Conservation (phyloP, 176 grass and related monocot species). For the Alopecurus myosuroides region DNA sequence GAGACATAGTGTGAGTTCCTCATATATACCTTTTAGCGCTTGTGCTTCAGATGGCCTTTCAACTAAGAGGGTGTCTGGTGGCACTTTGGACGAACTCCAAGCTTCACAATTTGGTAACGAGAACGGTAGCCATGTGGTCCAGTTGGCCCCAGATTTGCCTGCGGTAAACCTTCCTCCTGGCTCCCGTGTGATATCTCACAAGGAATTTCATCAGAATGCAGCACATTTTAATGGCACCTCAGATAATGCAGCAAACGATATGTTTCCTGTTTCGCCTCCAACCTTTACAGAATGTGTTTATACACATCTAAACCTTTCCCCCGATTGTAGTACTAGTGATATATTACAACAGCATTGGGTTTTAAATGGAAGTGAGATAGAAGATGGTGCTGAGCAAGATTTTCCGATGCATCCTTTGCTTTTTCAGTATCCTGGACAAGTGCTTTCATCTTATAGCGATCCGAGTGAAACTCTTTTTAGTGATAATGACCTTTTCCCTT, state of each 20-base stretch:
- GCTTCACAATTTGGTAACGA: slow-evolving; percentile 40
- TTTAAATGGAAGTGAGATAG: slow-evolving; percentile 7
- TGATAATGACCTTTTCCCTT: slow-evolving; percentile 36
- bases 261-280: slow-evolving; percentile 19
- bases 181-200: slow-evolving; percentile 64
- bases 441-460: slow-evolving; percentile 38
- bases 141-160: slow-evolving; percentile 92
- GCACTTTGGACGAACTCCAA: slow-evolving; percentile 28
- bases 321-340: slow-evolving; percentile 39
- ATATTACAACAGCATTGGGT: slow-evolving; percentile 30
- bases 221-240: slow-evolving; percentile 33
- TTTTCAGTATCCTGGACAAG: slow-evolving; percentile 66
- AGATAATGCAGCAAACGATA: slow-evolving; percentile 39
- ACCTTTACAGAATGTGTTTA: slow-evolving; percentile 28
- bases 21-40: slow-evolving; percentile 25
- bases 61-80: slow-evolving; percentile 13
- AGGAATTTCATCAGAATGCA: slow-evolving; percentile 40
- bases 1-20: slow-evolving; percentile 10
- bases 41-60: slow-evolving; percentile 30
- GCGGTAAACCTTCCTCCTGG: slow-evolving; percentile 88
- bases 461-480: slow-evolving; percentile 27
- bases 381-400: slow-evolving; percentile 56
- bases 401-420: slow-evolving; percentile 92
- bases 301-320: slow-evolving; percentile 53
- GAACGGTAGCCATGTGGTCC: slow-evolving; percentile 68